Evolutionary conservation across 495 filamentous ascomycete species (phyloP).

Genomic region (Venustampulla echinocandica): DNA sequence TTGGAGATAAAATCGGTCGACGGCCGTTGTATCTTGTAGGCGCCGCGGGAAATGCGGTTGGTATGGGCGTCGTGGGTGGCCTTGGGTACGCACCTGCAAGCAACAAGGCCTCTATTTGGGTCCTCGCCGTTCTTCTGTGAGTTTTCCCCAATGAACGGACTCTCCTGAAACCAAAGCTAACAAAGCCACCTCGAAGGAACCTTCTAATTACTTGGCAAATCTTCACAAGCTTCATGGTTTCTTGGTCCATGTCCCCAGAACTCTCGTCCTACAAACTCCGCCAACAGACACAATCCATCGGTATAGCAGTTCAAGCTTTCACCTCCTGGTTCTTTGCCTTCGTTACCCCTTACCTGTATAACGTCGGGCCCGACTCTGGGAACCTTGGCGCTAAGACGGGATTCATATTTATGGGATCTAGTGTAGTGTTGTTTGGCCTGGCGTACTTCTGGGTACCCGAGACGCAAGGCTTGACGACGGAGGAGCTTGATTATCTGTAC

Average conservation of each 20-base stretch:
- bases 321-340: slow-evolving; percentile 14
- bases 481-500: slow-evolving; percentile 64
- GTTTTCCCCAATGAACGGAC: too few relatives aligned
- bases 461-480: slow-evolving; percentile 57
- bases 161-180: too few relatives aligned
- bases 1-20: slow-evolving; percentile 13
- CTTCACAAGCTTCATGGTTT: slow-evolving; percentile 6
- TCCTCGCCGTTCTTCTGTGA: slow-evolving; percentile 16
- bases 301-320: slow-evolving; percentile 8
- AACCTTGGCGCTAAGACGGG: slow-evolving; percentile 17
- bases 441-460: slow-evolving; percentile 57
- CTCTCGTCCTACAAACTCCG: slow-evolving; percentile 14
- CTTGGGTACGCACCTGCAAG: slow-evolving; percentile 1
- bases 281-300: slow-evolving; percentile 15
- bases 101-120: slow-evolving; percentile 29
- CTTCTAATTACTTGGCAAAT: slow-evolving; percentile 8
- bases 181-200: too few relatives aligned
- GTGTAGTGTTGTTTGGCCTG: slow-evolving; percentile 32
- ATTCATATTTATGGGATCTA: slow-evolving; percentile 24
- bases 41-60: slow-evolving; percentile 1
- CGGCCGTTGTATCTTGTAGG: slow-evolving; percentile 15
- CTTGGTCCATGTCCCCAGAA: slow-evolving; percentile 12
- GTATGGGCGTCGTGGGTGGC: slow-evolving; percentile 6
- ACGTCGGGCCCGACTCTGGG: slow-evolving; percentile 11
- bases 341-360: slow-evolving; percentile 19